Evolutionary conservation across 2,329 filamentous ascomycete genomes (phyloP).

Genomic region (Gaeumannomyces sp.): DNA sequence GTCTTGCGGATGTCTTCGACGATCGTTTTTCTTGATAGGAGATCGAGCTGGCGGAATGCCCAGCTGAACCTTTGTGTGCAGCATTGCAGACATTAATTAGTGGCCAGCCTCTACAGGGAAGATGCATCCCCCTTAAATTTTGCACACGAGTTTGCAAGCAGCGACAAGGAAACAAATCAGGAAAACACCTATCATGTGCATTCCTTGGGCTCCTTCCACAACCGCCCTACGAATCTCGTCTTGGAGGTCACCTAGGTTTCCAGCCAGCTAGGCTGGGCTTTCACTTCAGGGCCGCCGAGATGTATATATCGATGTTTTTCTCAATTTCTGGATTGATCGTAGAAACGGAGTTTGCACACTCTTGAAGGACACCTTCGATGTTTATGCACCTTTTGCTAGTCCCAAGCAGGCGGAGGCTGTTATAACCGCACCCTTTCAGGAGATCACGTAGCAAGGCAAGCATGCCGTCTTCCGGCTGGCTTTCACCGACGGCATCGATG

Average conservation of each 20-base stretch:
- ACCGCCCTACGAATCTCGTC: neutral
- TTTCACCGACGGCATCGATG: constrained; percentile 27
- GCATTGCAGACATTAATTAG: too few relatives aligned
- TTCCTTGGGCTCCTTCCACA: neutral
- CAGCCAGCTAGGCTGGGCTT: neutral
- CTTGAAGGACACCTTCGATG: constrained; percentile 16
- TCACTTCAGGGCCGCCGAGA: neutral
- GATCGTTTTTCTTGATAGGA: neutral
- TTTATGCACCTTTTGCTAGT: constrained; percentile 25
- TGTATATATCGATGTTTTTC: constrained; percentile 18
- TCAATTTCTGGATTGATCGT: constrained; percentile 23
- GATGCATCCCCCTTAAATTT: too few relatives aligned
- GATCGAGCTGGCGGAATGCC: constrained; percentile 2
- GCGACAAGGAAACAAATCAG: too few relatives aligned
- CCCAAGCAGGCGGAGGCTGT: constrained; percentile 21
- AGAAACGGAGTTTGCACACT: constrained; percentile 15
- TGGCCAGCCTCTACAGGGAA: too few relatives aligned
- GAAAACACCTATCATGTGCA: neutral
- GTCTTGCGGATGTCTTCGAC: neutral
- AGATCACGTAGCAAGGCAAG: constrained; percentile 19
- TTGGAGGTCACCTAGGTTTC: too few relatives aligned
- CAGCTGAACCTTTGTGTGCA: constrained; percentile 7
- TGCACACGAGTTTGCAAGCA: too few relatives aligned
- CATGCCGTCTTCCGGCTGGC: constrained; percentile 17
- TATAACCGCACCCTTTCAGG: constrained; percentile 18